phyloP scores from a whole-genome alignment of 257 asterid species.

The Solanum paucissectum region DNA sequence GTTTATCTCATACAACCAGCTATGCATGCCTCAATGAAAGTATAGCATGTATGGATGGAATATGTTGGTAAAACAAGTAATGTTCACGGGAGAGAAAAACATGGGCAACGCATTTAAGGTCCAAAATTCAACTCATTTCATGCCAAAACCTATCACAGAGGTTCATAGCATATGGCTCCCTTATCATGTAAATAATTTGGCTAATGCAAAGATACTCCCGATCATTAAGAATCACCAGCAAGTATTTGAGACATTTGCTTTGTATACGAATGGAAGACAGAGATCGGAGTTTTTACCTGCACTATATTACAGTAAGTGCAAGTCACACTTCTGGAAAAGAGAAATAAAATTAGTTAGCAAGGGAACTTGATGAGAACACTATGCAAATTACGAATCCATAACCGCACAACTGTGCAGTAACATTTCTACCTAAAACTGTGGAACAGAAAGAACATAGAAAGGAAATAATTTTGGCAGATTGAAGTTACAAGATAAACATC shows the following conservation, averaged over 20 bases:
- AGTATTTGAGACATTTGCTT: not conserved
- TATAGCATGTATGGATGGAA: not conserved
- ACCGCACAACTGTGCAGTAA: not conserved
- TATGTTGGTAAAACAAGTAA: not conserved
- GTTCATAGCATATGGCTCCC: not conserved
- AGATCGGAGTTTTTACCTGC: conserved; percentile 44
- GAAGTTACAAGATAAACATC: not conserved
- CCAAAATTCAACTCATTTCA: not conserved
- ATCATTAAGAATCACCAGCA: not conserved
- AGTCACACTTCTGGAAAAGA: conserved; percentile 58
- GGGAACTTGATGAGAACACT: not conserved
- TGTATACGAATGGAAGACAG: not conserved
- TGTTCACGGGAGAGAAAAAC: not conserved
- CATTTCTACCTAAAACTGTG: not conserved
- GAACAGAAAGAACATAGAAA: not conserved
- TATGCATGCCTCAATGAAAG: not conserved
- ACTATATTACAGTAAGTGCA: conserved; percentile 68
- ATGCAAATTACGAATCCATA: not conserved
- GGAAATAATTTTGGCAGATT: not conserved
- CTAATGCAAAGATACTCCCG: not conserved
- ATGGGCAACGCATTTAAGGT: not conserved
- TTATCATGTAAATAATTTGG: not conserved
- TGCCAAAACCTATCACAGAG: not conserved
- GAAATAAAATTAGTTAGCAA: not conserved
- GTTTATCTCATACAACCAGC: not conserved